These are phyloP conservation scores for Andrographis paniculata DNA, from an alignment of 305 asterid genomes.

Conservation along the genomic window DNA sequence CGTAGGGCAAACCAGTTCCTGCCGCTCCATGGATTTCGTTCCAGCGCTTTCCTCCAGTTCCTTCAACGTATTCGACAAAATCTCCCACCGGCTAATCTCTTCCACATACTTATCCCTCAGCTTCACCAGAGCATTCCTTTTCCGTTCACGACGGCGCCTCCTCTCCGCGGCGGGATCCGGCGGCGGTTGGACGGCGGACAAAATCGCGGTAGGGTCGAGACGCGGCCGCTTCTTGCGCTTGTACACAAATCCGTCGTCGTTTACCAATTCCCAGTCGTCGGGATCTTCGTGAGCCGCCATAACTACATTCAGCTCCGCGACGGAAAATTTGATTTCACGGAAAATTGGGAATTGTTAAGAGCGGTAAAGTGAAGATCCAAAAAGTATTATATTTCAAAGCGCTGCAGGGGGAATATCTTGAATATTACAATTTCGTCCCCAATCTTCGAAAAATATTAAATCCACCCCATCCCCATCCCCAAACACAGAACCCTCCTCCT, in stretches of 20 bases:
- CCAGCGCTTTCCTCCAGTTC: slow-evolving; percentile 33
- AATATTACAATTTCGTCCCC: background rate
- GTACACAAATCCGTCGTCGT: slow-evolving; percentile 72
- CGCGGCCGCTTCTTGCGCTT: slow-evolving; percentile 53
- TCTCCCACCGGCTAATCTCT: slow-evolving; percentile 74
- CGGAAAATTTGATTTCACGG: background rate
- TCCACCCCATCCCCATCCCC: no score
- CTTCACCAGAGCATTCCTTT: slow-evolving; percentile 46
- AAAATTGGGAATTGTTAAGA: slow-evolving; percentile 20
- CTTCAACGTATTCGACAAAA: slow-evolving; percentile 52
- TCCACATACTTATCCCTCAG: slow-evolving; percentile 33
- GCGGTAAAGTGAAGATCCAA: slow-evolving; percentile 21
- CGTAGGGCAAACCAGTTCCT: slow-evolving; percentile 18
- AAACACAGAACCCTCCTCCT: no score
- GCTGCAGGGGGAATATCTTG: background rate
- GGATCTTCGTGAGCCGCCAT: slow-evolving; percentile 40
- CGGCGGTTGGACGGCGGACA: slow-evolving; percentile 31
- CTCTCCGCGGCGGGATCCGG: slow-evolving; percentile 56
- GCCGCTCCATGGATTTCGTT: slow-evolving; percentile 21
- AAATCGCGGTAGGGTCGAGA: slow-evolving; percentile 23
- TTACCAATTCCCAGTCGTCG: slow-evolving; percentile 63
- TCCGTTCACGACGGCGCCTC: slow-evolving; percentile 43
- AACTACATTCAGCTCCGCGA: slow-evolving; percentile 11
- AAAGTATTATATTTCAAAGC: no score
- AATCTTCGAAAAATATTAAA: background rate